phyloP scores from a whole-genome alignment of 495 filamentous ascomycete species.

The Neurospora terricola region DNA sequence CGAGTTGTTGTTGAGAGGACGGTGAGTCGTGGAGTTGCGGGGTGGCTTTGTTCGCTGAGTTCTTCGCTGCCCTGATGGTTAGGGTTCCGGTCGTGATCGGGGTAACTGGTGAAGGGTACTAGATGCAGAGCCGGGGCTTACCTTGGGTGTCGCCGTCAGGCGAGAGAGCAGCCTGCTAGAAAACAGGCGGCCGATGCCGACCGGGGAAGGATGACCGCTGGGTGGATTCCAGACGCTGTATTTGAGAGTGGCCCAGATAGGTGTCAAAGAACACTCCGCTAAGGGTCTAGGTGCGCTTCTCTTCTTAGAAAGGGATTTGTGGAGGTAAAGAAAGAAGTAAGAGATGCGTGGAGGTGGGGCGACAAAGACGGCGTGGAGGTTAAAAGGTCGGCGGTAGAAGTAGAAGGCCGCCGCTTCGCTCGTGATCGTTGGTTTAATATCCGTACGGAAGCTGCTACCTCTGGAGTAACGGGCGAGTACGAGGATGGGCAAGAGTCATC shows the following conservation, averaged over 20 bases:
- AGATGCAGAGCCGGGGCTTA: neutral
- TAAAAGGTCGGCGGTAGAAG: neutral
- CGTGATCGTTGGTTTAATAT: neutral
- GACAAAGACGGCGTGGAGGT: neutral
- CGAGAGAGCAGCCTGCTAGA: neutral
- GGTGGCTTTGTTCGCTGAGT: neutral
- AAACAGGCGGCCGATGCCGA: neutral
- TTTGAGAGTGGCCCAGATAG: neutral
- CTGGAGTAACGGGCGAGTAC: neutral
- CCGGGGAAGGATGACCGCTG: neutral
- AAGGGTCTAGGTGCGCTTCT: neutral
- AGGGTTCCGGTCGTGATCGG: neutral
- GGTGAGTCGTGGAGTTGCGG: neutral
- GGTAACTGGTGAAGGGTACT: neutral
- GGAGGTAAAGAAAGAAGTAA: neutral
- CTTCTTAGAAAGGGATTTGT: neutral
- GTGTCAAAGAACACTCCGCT: neutral
- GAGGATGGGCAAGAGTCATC: neutral
- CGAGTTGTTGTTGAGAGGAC: neutral
- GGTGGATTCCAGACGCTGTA: neutral
- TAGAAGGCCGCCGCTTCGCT: neutral
- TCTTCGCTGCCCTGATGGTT: neutral
- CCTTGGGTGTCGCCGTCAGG: neutral
- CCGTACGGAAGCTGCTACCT: neutral
- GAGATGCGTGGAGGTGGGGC: neutral